These are phyloP conservation scores for Talaromyces liani DNA, from an alignment of 495 filamentous ascomycete species.

Conservation along the genomic window DNA sequence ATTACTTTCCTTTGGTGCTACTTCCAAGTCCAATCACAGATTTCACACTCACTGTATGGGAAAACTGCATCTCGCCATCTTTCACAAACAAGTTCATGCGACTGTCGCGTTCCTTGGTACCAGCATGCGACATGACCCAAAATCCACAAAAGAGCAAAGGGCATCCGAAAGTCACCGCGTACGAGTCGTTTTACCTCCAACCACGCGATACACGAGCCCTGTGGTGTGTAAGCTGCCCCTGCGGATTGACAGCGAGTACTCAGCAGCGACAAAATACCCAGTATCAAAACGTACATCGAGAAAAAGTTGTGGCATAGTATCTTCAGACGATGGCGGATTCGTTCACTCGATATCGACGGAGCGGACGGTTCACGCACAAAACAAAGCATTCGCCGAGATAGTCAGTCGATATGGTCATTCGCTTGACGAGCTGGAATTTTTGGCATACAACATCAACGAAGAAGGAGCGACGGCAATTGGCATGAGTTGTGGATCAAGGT, in stretches of 20 bases:
- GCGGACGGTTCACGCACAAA: constrained; percentile 19
- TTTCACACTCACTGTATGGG: constrained; percentile 22
- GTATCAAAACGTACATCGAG: not conserved
- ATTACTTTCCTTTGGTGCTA: constrained; percentile 26
- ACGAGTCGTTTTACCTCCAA: not conserved
- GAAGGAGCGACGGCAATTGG: constrained; percentile 18
- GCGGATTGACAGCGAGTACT: not conserved
- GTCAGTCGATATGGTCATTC: constrained; percentile 19
- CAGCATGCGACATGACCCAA: constrained; percentile 8
- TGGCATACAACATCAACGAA: constrained; percentile 23
- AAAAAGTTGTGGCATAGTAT: not conserved
- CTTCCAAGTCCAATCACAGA: constrained; percentile 20
- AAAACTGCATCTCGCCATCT: constrained; percentile 24
- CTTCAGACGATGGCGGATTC: not conserved
- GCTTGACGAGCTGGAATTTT: constrained; percentile 21
- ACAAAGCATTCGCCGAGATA: constrained; percentile 17
- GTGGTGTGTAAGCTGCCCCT: not conserved
- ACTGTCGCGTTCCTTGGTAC: constrained; percentile 26
- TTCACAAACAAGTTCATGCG: constrained; percentile 25
- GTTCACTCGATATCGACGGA: not conserved
- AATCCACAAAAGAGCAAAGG: not conserved
- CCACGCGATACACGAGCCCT: not conserved
- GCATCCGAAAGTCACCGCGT: not conserved
- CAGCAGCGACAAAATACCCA: not conserved
- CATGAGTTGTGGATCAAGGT: constrained; percentile 15